phyloP scores from a whole-genome alignment of 2,329 filamentous ascomycete species.

The Fusarium goolgardi region DNA sequence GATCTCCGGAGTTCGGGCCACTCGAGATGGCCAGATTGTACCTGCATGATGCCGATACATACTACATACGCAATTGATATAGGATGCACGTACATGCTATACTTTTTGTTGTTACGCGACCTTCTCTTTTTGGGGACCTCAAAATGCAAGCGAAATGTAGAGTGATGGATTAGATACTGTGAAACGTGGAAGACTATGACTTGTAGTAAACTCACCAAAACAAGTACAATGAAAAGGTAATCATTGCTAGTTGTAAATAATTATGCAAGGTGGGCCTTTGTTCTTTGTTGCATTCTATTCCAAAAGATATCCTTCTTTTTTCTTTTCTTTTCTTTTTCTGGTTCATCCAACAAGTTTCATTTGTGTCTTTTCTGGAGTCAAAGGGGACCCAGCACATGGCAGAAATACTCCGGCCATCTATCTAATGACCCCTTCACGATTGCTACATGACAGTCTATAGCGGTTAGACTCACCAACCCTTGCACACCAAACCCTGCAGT shows the following conservation, averaged over 20 bases:
- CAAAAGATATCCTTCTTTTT: conserved; percentile 1
- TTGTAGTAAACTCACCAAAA: not conserved
- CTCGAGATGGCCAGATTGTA: conserved; percentile 45
- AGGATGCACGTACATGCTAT: conserved; percentile 37
- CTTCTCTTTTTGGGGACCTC: conserved; percentile 24
- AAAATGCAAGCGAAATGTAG: conserved; percentile 15
- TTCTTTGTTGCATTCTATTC: conserved; percentile 21
- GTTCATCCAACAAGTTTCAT: conserved; percentile 2
- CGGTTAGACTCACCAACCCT: conserved; percentile 20
- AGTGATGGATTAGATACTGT: conserved; percentile 3
- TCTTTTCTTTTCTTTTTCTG: conserved; percentile 26
- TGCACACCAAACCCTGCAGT: conserved; percentile 20
- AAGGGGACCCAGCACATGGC: conserved; percentile 16
- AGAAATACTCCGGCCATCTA: conserved; percentile 31
- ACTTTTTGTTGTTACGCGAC: conserved; percentile 4
- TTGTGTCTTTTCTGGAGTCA: conserved; percentile 14
- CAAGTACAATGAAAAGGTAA: not conserved
- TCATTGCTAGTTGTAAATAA: not conserved
- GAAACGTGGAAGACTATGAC: conserved; percentile 21
- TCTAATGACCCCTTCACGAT: conserved; percentile 11
- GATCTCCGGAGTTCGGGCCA: conserved; percentile 43
- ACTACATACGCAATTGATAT: conserved; percentile 15
- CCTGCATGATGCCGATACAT: conserved; percentile 42
- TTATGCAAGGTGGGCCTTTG: conserved; percentile 1
- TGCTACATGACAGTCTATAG: conserved; percentile 18